phyloP scores from a whole-genome alignment of 2,329 filamentous ascomycete genomes.

The Aspergillus fumigatus region DNA sequence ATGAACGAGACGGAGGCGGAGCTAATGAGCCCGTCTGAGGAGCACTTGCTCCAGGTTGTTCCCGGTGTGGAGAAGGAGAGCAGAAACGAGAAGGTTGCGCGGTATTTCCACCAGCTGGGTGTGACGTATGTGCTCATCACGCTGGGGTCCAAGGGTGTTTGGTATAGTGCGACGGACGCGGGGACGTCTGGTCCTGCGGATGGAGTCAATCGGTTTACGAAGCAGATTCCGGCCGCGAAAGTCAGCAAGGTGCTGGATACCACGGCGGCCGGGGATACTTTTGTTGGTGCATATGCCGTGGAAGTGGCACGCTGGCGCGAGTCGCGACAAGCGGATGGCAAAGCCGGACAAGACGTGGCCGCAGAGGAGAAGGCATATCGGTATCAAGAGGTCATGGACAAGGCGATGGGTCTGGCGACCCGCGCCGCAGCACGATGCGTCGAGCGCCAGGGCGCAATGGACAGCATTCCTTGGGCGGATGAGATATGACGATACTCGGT shows the following conservation, averaged over 20 bases:
- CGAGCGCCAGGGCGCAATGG: conserved; percentile 43
- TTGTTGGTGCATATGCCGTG: conserved; percentile 82
- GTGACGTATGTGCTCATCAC: conserved; percentile 79
- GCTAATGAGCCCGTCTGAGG: conserved; percentile 57
- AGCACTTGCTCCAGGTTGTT: conserved; percentile 23
- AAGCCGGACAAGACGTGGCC: conserved; percentile 47
- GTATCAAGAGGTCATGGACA: conserved; percentile 43
- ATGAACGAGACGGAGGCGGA: conserved; percentile 89
- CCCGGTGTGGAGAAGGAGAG: conserved; percentile 39
- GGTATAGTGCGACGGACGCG: conserved; percentile 52
- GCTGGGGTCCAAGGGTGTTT: conserved; percentile 74
- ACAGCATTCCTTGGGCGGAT: conserved; percentile 46
- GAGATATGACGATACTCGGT: conserved; percentile 31
- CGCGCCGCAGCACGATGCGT: conserved; percentile 43
- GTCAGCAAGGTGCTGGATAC: conserved; percentile 78
- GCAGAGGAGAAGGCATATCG: conserved; percentile 31
- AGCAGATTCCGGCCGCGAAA: conserved; percentile 58
- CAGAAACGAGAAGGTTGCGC: conserved; percentile 51
- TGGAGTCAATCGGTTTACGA: conserved; percentile 24
- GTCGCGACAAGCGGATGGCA: conserved; percentile 39
- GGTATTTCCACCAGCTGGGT: conserved; percentile 62
- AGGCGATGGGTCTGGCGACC: conserved; percentile 41
- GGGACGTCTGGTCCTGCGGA: conserved; percentile 40
- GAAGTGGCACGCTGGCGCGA: conserved; percentile 56
- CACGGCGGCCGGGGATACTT: conserved; percentile 90